Percentiles rank a stretch among this genome's conserved stretches.
Conservation (phyloP, 306 rosid species). For the Casuarina glauca region DNA sequence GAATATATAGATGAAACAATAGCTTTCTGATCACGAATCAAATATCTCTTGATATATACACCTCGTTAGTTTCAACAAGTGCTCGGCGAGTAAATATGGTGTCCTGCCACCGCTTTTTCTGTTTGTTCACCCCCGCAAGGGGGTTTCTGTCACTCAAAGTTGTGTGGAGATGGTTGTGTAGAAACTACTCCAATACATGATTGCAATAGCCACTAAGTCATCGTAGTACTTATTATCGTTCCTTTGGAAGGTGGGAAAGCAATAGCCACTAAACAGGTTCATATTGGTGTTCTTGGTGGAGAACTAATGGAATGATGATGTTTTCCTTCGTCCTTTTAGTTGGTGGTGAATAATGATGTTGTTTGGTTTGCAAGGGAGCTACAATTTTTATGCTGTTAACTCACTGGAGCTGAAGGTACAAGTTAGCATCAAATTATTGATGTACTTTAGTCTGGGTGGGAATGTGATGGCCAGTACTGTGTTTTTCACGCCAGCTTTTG, state of each 20-base stretch:
- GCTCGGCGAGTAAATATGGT: neutral
- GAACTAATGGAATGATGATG: neutral
- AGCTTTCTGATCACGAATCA: constrained; percentile 38
- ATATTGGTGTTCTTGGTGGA: neutral
- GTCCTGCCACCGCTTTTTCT: no score
- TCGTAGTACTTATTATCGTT: neutral
- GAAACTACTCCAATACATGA: neutral
- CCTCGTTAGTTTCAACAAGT: constrained; percentile 5
- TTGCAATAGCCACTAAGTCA: neutral
- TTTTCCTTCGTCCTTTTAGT: neutral
- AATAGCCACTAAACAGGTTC: neutral
- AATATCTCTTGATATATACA: constrained; percentile 5
- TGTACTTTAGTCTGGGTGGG: neutral
- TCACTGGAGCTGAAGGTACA: no score
- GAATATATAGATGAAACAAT: constrained; percentile 46
- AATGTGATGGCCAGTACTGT: neutral
- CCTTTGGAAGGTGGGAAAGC: neutral
- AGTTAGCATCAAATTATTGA: neutral
- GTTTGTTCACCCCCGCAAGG: no score
- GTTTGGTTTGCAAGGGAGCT: neutral
- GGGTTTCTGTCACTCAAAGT: no score
- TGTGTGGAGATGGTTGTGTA: neutral
- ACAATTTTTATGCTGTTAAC: neutral
- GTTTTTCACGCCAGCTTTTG: neutral
- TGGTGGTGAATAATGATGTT: neutral